A percentile compares a stretch with the other conserved stretches of the same genome.
Conservation (phyloP, 352 stramenopile species). For the Phytopythium cucurbitacearum region DNA sequence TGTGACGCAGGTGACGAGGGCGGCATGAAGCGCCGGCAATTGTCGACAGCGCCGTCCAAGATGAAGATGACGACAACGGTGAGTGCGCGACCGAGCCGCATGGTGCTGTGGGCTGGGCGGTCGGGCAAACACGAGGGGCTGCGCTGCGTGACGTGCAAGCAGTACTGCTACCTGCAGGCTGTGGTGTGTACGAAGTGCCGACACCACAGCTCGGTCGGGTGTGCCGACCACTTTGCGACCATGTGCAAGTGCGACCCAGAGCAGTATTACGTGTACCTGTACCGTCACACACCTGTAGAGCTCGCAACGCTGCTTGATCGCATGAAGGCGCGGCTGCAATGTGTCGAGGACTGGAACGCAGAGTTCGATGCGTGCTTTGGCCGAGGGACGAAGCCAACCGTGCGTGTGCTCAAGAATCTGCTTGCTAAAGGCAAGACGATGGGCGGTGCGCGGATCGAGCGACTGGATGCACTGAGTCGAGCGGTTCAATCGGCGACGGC, state of each 20-base stretch:
- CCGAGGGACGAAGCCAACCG: background rate
- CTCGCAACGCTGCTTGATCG: conserved; percentile 30
- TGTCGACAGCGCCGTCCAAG: conserved; percentile 11
- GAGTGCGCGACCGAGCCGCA: conserved; percentile 40
- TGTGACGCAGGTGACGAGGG: conserved; percentile 13
- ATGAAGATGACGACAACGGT: conserved; percentile 22
- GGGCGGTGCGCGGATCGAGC: conserved; percentile 19
- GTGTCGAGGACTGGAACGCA: conserved; percentile 36
- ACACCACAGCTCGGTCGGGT: conserved; percentile 52
- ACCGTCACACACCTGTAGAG: conserved; percentile 39
- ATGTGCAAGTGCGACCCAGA: conserved; percentile 73
- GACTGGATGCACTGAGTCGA: conserved; percentile 27
- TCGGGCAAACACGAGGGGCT: conserved; percentile 74
- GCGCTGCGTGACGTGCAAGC: conserved; percentile 69
- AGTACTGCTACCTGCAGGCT: conserved; percentile 85
- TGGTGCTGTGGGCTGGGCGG: conserved; percentile 80
- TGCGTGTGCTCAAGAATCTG: background rate
- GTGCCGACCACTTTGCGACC: conserved; percentile 60
- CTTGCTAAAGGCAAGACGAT: conserved; percentile 14
- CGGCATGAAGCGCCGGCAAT: conserved; percentile 8
- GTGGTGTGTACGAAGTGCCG: conserved; percentile 71
- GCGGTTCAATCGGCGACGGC: conserved; percentile 12
- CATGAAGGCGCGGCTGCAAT: conserved; percentile 26
- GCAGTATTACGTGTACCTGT: conserved; percentile 57
- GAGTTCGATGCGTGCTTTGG: conserved; percentile 25